phyloP scores from a whole-genome alignment of 148 eudicot genomes.

The Chenopodium suecicum region DNA sequence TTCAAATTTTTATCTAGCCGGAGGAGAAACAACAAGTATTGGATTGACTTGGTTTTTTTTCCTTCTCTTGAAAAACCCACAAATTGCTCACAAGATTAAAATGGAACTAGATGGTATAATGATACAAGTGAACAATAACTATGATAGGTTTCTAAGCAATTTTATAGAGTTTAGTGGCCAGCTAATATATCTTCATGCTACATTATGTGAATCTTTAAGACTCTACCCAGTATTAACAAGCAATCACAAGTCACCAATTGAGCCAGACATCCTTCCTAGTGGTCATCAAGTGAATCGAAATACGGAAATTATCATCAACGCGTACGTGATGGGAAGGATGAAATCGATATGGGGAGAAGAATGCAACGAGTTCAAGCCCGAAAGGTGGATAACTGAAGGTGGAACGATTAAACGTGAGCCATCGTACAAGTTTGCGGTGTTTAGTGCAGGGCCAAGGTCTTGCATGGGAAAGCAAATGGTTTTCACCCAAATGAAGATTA shows the following conservation, averaged over 20 bases:
- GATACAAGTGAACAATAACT: neutral
- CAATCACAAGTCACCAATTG: slow-evolving; percentile 22
- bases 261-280: too few relatives aligned
- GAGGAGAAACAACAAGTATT: slow-evolving; percentile 40
- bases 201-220: slow-evolving; percentile 44
- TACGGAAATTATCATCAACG: too few relatives aligned
- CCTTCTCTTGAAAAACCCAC: slow-evolving; percentile 34
- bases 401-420: too few relatives aligned
- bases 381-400: too few relatives aligned
- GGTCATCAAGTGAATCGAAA: too few relatives aligned
- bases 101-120: slow-evolving; percentile 14
- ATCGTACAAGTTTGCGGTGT: too few relatives aligned
- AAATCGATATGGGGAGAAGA: too few relatives aligned
- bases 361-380: too few relatives aligned
- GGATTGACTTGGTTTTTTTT: slow-evolving; percentile 39
- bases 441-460: too few relatives aligned
- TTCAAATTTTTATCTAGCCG: slow-evolving; percentile 34
- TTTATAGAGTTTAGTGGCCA: slow-evolving; percentile 30
- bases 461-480: too few relatives aligned
- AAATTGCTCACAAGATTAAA: slow-evolving; percentile 27
- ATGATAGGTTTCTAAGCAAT: neutral
- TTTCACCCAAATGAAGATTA: too few relatives aligned
- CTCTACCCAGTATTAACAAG: slow-evolving; percentile 45
- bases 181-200: slow-evolving; percentile 42
- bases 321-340: too few relatives aligned